Base-by-base conservation (phyloP, 371 early-diverging fungal species). In the Dichotomocladium elegans region DNA sequence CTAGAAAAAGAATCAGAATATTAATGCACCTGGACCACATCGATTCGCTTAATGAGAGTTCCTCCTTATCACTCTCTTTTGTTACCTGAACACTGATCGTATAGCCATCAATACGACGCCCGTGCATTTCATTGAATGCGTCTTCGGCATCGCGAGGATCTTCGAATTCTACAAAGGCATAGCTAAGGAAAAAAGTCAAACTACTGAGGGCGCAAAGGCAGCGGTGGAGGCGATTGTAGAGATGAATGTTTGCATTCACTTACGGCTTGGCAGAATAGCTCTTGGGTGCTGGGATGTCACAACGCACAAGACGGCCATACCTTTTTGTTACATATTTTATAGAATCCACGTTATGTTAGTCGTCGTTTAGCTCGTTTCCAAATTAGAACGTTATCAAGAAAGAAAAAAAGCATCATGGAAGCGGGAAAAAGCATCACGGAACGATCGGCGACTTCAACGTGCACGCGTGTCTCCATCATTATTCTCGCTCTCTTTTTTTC, bases 151-250 rank as follows among this genome's bases (percentile, higher is more conserved):
- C 94, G 37, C 90, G 72, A 41, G 76, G 68, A 61, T 91, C 91
- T 63, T 91, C 92, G 68, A 83, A 95, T 77, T 95, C 95, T 27
- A 94, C 89, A 81, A 95, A 95, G n/a, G 93, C 93, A 74, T 84
- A 91, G 42, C 89, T 87, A 52, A 0, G 35, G n/a, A n/a, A n/a
- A n/a, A n/a, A n/a, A n/a, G n/a, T n/a, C n/a, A n/a, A n/a, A n/a
- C n/a, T 43, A 9, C 7, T 41, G 17, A 14, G 44, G 24, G 26
- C 12, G 3, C 25, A 21, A 4, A 24, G 27, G 15, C 15, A 14
- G 33, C 14, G 29, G 33, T 17, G 30, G 17, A 60, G 17, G 10
- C 2, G 10, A 17, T 26, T 22, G n/a, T 19, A 3, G 0, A 14
- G n/a, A 28, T 3, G 19, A 25, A 24, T 25, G n/a, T 11, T 43